Base-by-base conservation (phyloP, 108 stramenopile genomes). In the Pseudonitzschia multiseries region DNA sequence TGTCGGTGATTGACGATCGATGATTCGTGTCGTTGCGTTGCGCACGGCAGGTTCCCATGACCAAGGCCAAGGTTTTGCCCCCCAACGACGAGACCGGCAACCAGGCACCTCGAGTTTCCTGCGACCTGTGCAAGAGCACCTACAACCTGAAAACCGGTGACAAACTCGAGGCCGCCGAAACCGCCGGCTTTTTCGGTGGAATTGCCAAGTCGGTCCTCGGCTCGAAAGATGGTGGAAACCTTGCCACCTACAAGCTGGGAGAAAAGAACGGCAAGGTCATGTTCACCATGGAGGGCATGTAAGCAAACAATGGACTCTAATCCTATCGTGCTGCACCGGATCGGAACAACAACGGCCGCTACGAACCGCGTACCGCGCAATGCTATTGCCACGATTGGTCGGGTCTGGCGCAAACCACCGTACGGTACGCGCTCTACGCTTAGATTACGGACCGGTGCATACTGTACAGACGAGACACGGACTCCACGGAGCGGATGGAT, bases 201-300 rank as follows among this genome's bases (percentile, higher is more conserved):
- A 67, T 88, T 57, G 87, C 79, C 70, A 78, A 83, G 57, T 62
- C 68, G 29, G 67, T 87, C 3, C 84, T 93, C 66, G 75, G 79
- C 31, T 65, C 70, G n/a, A 66, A 79, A 46, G 59, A 76, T 4
- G 52, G 15, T 0, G 81, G 67, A 26, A 66, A 82, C 15, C 59
- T 93, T 46, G 75, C 76, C 14, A 79, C 86, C 0, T 91, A 91
- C 76, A 76, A 76, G 21, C 73, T 93, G 44, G 92, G 89, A 29
- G 92, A 93, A 65, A 81, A 82, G 73, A 85, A 89, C 54, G 89
- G 89, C 28, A 86, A 88, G 57, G 77, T 93, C 6, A 67, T 81
- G 72, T 86, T 90, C 51, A 88, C 74, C 66, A 70, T 79, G 75
- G 65, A 79, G 15, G 61, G 61, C 36, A 62, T 62, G 61, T 33